Conservation (phyloP, 2,329 filamentous ascomycete species). For the Anisogramma anomala region DNA sequence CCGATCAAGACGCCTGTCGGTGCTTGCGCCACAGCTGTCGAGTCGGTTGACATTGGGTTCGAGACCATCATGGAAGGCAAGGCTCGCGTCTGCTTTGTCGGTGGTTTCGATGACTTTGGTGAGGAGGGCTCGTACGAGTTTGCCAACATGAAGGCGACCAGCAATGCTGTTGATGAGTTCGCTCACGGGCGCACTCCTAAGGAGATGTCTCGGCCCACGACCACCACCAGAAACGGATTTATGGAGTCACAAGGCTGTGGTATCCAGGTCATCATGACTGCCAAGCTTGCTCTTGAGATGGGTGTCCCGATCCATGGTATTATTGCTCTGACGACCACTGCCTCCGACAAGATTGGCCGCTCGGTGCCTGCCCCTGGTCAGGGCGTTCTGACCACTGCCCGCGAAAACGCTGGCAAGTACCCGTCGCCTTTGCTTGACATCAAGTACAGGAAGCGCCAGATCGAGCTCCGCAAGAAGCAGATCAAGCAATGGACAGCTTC, state of each 20-base stretch:
- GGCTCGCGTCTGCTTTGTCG: slow-evolving; percentile 91
- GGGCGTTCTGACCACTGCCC: slow-evolving; percentile 90
- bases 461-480: slow-evolving; percentile 85
- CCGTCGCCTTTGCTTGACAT: slow-evolving; percentile 93
- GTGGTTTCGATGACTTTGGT: slow-evolving; percentile 98
- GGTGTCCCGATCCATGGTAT: slow-evolving; percentile 96
- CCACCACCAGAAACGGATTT: slow-evolving; percentile 92
- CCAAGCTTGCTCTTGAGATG: slow-evolving; percentile 92
- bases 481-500: slow-evolving; percentile 96
- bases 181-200: slow-evolving; percentile 86
- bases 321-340: slow-evolving; percentile 83
- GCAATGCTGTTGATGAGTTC: slow-evolving; percentile 94
- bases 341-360: slow-evolving; percentile 97
- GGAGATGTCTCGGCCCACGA: slow-evolving; percentile 97
- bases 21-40: slow-evolving; percentile 92
- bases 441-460: slow-evolving; percentile 90
- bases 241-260: slow-evolving; percentile 99
- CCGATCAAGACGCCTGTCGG: slow-evolving; percentile 98
- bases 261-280: slow-evolving; percentile 98
- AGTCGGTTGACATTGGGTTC: slow-evolving; percentile 94
- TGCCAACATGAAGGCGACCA: slow-evolving; percentile 99
- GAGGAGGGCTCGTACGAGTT: slow-evolving; percentile 99
- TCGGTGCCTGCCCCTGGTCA: slow-evolving; percentile 94
- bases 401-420: slow-evolving; percentile 83
- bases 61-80: slow-evolving; percentile 98